Conservation (phyloP, 2,329 filamentous ascomycete genomes). For the Corinectria fuckeliana region DNA sequence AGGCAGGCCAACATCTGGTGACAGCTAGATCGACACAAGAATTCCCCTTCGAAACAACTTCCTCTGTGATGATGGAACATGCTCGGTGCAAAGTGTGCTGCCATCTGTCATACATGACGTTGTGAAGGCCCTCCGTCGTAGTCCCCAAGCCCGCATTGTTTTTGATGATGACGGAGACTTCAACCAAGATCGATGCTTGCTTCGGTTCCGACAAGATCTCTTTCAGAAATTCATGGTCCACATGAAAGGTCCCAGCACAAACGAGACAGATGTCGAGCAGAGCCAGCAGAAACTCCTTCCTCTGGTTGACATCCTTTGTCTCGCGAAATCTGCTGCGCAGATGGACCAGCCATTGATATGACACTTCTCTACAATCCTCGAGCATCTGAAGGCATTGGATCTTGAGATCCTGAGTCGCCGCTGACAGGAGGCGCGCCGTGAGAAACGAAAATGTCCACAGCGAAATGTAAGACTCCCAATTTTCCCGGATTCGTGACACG, state of each 20-base stretch:
- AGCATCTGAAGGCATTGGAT: not conserved
- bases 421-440: conserved; percentile 20
- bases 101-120: conserved; percentile 14
- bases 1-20: conserved; percentile 19
- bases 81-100: conserved; percentile 9
- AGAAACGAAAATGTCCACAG: conserved; percentile 26
- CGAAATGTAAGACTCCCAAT: conserved; percentile 30
- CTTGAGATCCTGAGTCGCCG: not conserved
- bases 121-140: not conserved
- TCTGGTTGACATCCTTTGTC: conserved; percentile 1
- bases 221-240: not conserved
- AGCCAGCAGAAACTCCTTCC: conserved; percentile 5
- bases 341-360: conserved; percentile 9
- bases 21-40: conserved; percentile 22
- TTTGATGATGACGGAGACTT: conserved; percentile 12
- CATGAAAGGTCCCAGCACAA: conserved; percentile 18
- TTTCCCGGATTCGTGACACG: conserved; percentile 18
- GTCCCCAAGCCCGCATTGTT: not conserved
- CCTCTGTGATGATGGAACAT: not conserved
- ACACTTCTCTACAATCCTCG: not conserved
- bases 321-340: not conserved
- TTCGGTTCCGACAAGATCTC: not conserved
- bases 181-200: conserved; percentile 20
- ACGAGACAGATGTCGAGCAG: conserved; percentile 11
- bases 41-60: not conserved